Evolutionary conservation across 2,329 filamentous ascomycete species (phyloP).

Genomic region (Trichoderma gracile): DNA sequence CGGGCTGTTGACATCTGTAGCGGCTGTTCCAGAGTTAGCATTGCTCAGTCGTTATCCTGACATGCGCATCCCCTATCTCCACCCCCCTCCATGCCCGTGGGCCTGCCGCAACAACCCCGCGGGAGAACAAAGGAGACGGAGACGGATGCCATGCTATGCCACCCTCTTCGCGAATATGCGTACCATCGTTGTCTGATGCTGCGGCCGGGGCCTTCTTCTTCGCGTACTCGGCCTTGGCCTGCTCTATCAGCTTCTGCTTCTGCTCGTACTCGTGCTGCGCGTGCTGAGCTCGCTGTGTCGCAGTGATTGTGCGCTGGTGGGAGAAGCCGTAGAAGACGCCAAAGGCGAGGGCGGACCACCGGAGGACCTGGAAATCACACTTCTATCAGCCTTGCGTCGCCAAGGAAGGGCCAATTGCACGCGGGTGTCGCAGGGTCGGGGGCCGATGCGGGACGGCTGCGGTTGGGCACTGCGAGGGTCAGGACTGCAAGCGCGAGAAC

Average conservation of each 20-base stretch:
- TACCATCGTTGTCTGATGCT: conserved; percentile 39
- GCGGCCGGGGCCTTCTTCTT: conserved; percentile 65
- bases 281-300: conserved; percentile 68
- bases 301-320: conserved; percentile 81
- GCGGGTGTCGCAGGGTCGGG: conserved; percentile 14
- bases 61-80: background rate
- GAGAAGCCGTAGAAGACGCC: conserved; percentile 95
- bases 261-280: conserved; percentile 82
- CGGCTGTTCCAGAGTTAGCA: conserved; percentile 32
- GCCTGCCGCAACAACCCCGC: conserved; percentile 5
- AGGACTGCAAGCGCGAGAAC: conserved; percentile 33
- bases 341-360: conserved; percentile 89
- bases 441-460: conserved; percentile 28
- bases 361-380: conserved; percentile 71
- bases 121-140: background rate
- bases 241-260: conserved; percentile 86
- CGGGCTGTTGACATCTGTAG: conserved; percentile 72
- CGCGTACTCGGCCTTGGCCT: conserved; percentile 88
- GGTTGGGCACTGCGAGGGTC: conserved; percentile 17
- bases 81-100: background rate
- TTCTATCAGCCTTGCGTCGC: conserved; percentile 34
- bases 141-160: background rate
- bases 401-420: conserved; percentile 22
- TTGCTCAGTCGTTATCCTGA: background rate
- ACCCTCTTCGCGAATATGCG: conserved; percentile 21